Evolutionary conservation across 2,329 filamentous ascomycete genomes (phyloP).

Genomic region (Chrysoporthe cubensis): DNA sequence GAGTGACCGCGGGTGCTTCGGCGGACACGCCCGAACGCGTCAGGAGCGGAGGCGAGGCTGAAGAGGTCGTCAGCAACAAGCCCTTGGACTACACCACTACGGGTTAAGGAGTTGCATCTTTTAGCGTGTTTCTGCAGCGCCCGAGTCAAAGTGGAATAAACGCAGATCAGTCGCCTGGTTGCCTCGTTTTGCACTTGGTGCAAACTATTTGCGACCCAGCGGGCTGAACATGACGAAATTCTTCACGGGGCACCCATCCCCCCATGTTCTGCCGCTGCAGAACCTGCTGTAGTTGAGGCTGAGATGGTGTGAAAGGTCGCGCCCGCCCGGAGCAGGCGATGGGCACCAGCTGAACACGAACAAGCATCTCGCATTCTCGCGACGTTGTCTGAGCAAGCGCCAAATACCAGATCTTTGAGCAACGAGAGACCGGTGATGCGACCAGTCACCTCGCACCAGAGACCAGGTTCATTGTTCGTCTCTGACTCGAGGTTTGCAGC

Average conservation of each 20-base stretch:
- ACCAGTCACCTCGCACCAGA: slow-evolving; percentile 10
- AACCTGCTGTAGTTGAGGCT: background rate
- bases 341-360: background rate
- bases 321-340: slow-evolving; percentile 1
- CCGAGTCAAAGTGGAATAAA: background rate
- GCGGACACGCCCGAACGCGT: too few species aligned
- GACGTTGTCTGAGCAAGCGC: slow-evolving; percentile 15
- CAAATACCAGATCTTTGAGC: slow-evolving; percentile 22
- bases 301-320: background rate
- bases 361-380: background rate
- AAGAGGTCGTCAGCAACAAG: background rate
- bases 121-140: background rate
- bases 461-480: background rate
- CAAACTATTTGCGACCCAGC: background rate
- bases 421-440: slow-evolving; percentile 12
- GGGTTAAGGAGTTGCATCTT: background rate
- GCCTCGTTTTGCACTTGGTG: slow-evolving; percentile 1
- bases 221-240: background rate
- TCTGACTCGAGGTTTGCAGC: slow-evolving; percentile 4
- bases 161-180: background rate
- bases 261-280: background rate
- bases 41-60: background rate
- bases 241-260: background rate
- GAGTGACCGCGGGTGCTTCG: too few species aligned
- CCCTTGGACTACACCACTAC: background rate